Conservation (phyloP, 192 early-diverging fungal genomes). For the Coemansia sp. region DNA sequence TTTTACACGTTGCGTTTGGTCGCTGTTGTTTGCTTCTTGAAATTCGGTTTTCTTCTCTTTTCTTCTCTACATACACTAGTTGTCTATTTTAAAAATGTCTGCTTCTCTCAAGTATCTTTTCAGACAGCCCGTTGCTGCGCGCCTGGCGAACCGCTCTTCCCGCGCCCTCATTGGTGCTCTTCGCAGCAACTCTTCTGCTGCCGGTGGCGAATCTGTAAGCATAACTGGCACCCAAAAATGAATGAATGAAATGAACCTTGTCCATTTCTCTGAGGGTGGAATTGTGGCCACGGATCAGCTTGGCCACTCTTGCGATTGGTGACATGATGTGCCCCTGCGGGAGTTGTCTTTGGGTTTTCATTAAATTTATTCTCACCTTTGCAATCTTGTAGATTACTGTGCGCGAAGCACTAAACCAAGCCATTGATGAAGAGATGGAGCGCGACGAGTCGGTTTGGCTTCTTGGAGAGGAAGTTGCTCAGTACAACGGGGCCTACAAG, state of each 20-base stretch:
- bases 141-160: conserved; percentile 38
- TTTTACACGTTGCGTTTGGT: not conserved
- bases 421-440: conserved; percentile 96
- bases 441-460: conserved; percentile 88
- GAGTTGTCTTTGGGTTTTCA: not conserved
- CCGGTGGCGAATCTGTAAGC: conserved; percentile 44
- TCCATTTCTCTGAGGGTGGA: not conserved
- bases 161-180: conserved; percentile 27
- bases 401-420: conserved; percentile 95
- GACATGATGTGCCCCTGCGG: no score
- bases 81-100: conserved; percentile 30
- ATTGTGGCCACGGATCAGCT: not conserved
- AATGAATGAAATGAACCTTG: not conserved
- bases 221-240: not conserved
- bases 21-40: not conserved
- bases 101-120: conserved; percentile 38
- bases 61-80: not conserved
- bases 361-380: not conserved
- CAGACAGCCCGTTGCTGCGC: conserved; percentile 44
- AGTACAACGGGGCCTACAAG: conserved; percentile 99
- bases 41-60: not conserved
- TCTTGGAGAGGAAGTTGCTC: conserved; percentile 96
- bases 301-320: no score
- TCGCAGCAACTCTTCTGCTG: conserved; percentile 38
- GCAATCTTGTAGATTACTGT: conserved; percentile 78